phyloP scores from a whole-genome alignment of 2,329 filamentous ascomycete species.

The Conoideocrella luteorostrata region DNA sequence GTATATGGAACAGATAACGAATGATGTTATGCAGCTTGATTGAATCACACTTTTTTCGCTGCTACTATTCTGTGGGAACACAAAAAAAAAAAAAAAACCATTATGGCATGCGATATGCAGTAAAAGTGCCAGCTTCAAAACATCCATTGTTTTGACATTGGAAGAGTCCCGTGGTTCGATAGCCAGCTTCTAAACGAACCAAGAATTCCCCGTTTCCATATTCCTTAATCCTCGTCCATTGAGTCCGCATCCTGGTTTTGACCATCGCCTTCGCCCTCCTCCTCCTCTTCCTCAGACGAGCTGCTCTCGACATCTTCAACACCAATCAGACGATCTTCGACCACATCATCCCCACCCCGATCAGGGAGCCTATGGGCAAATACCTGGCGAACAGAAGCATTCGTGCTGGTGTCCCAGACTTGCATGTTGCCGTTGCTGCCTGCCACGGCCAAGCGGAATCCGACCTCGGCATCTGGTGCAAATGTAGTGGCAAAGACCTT shows the following conservation, averaged over 20 bases:
- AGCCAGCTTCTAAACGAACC: no score
- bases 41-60: no score
- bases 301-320: constrained; percentile 64
- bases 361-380: constrained; percentile 66
- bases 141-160: no score
- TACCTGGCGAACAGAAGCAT: constrained; percentile 73
- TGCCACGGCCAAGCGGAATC: constrained; percentile 86
- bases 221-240: constrained; percentile 19
- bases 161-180: no score
- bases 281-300: constrained; percentile 51
- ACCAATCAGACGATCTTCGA: constrained; percentile 71
- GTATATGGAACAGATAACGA: no score
- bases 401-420: constrained; percentile 95
- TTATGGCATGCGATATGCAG: no score
- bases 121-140: no score
- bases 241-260: constrained; percentile 15
- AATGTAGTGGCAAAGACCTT: constrained; percentile 91
- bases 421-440: constrained; percentile 90
- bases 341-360: constrained; percentile 48
- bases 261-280: constrained; percentile 51
- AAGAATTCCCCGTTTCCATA: not conserved
- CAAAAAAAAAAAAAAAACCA: no score
- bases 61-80: no score
- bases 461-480: constrained; percentile 82
- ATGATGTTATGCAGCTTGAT: no score